phyloP scores from a whole-genome alignment of 208 protist species.

The Trypanosoma avium region DNA sequence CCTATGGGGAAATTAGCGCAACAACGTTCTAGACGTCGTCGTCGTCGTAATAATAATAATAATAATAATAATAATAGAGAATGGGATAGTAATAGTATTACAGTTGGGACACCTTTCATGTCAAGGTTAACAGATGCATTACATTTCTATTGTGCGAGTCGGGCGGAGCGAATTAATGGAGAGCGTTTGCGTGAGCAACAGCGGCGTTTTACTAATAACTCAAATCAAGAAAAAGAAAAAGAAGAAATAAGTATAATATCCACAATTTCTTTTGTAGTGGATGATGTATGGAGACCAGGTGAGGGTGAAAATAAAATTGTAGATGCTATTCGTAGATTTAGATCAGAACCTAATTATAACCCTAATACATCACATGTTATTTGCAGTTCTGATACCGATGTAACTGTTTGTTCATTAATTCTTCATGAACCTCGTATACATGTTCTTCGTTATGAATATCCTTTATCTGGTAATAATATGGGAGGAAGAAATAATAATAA shows the following conservation, averaged over 20 bases:
- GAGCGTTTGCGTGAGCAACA: constrained; percentile 56
- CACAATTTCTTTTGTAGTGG: constrained; percentile 91
- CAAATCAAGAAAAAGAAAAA: not conserved
- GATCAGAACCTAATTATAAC: constrained; percentile 91
- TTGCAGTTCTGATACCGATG: constrained; percentile 99
- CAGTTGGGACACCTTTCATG: constrained; percentile 86
- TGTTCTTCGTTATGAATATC: constrained; percentile 96
- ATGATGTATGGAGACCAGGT: constrained; percentile 94
- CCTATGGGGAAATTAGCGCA: constrained; percentile 99
- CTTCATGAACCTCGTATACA: constrained; percentile 97
- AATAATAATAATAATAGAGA: constrained; percentile 46
- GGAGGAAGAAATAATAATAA: not conserved
- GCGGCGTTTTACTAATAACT: constrained; percentile 4
- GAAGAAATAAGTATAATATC: not conserved
- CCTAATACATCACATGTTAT: constrained; percentile 97
- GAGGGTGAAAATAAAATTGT: constrained; percentile 96
- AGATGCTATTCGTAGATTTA: constrained; percentile 75
- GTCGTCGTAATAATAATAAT: constrained; percentile 34
- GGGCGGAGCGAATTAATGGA: constrained; percentile 83
- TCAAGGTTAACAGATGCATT: constrained; percentile 67
- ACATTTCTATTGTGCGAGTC: constrained; percentile 78
- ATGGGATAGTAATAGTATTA: constrained; percentile 88
- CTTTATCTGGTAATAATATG: constrained; percentile 21
- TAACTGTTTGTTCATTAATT: constrained; percentile 96
- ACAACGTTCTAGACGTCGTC: constrained; percentile 96